These are phyloP conservation scores for Lentinula novae-zelandiae DNA, from an alignment of 1,284 basidiomycete species.

Conservation along the genomic window DNA sequence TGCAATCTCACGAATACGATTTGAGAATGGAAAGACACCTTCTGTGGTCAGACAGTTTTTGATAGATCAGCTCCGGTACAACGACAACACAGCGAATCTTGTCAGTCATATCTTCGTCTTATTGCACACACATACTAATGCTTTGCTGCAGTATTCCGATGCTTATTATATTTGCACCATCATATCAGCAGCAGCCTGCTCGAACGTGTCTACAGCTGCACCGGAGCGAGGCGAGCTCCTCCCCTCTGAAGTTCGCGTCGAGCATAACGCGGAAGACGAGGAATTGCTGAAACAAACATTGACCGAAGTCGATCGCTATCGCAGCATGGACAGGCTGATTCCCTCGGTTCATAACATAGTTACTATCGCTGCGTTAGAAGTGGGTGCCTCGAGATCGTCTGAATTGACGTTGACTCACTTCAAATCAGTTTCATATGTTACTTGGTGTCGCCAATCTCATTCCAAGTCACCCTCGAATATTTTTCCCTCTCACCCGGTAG, in stretches of 20 bases:
- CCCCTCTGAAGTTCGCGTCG: conserved; percentile 59
- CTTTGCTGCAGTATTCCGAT: conserved; percentile 71
- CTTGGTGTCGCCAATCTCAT: conserved; percentile 78
- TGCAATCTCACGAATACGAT: conserved; percentile 82
- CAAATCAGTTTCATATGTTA: conserved; percentile 73
- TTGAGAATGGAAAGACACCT: conserved; percentile 84
- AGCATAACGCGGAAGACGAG: conserved; percentile 63
- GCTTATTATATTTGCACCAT: conserved; percentile 88
- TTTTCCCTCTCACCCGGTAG: conserved; percentile 88
- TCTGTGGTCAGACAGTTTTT: conserved; percentile 88
- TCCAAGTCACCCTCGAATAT: conserved; percentile 77
- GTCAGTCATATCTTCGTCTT: conserved; percentile 42
- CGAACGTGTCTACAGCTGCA: conserved; percentile 68
- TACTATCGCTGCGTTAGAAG: conserved; percentile 87
- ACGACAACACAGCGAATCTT: conserved; percentile 91
- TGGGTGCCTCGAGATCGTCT: conserved; percentile 31
- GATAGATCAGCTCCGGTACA: conserved; percentile 87
- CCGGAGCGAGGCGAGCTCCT: conserved; percentile 77
- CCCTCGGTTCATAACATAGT: conserved; percentile 95
- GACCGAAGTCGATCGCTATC: conserved; percentile 85
- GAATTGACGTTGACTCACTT: conserved; percentile 9
- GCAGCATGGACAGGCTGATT: conserved; percentile 93
- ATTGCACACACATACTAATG: conserved; percentile 13
- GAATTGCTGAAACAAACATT: conserved; percentile 69
- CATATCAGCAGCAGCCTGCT: conserved; percentile 79